These are phyloP conservation scores for Entonaema liquescens DNA, from an alignment of 495 filamentous ascomycete genomes.

Conservation along the genomic window DNA sequence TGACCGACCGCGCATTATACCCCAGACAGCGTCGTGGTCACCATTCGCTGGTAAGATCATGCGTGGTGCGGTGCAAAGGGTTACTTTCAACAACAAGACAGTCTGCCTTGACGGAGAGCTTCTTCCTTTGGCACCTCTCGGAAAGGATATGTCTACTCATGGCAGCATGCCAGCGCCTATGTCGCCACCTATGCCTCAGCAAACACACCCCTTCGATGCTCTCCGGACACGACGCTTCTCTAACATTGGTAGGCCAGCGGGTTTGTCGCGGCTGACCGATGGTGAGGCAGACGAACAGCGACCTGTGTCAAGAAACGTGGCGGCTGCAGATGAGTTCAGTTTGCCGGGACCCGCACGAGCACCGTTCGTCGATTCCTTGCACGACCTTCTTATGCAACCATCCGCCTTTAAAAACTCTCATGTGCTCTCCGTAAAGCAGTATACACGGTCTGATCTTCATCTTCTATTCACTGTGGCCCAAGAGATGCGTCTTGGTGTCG, in stretches of 20 bases:
- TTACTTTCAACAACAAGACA: constrained; percentile 79
- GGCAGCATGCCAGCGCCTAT: constrained; percentile 61
- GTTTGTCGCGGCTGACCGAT: constrained; percentile 36
- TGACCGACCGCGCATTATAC: constrained; percentile 69
- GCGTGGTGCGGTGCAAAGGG: constrained; percentile 77
- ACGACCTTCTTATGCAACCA: constrained; percentile 72
- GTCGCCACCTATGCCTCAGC: constrained; percentile 62
- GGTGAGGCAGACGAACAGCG: constrained; percentile 36
- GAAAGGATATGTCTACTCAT: constrained; percentile 82
- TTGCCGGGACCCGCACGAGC: constrained; percentile 57
- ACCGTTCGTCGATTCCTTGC: constrained; percentile 54
- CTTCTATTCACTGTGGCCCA: constrained; percentile 94
- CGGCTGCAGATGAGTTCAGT: constrained; percentile 60
- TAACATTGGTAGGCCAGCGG: constrained; percentile 44
- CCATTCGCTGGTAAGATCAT: constrained; percentile 77
- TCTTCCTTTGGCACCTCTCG: constrained; percentile 63
- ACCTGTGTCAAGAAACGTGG: constrained; percentile 30
- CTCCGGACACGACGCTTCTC: constrained; percentile 57
- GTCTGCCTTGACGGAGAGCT: constrained; percentile 78
- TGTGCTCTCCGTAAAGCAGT: constrained; percentile 89
- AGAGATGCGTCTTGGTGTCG: constrained; percentile 93
- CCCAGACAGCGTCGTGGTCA: constrained; percentile 69
- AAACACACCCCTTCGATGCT: constrained; percentile 52
- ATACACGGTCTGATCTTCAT: constrained; percentile 85
- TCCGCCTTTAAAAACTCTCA: constrained; percentile 88